Evolutionary conservation across 129 eudicot genomes (phyloP).

Genomic region (Smallanthus sonchifolius): DNA sequence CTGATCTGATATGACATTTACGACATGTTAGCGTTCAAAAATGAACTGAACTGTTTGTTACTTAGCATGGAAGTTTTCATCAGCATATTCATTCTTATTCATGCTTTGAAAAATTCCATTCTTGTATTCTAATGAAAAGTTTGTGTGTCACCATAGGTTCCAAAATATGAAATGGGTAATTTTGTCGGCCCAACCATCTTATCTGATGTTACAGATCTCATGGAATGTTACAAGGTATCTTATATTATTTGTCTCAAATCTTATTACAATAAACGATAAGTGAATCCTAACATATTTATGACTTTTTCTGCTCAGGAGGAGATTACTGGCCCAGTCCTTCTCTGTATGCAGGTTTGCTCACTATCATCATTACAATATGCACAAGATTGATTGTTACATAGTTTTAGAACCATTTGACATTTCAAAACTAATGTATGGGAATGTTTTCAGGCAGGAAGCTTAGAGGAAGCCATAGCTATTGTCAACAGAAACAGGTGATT

Average conservation of each 20-base stretch:
- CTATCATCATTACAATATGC: constrained; percentile 5
- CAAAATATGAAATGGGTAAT: constrained; percentile 72
- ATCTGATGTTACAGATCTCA: constrained; percentile 57
- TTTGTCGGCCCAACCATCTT: constrained; percentile 84
- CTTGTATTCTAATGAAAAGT: constrained; percentile 17
- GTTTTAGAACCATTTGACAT: constrained; percentile 2
- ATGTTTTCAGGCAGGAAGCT: constrained; percentile 71
- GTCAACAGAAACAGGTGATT: constrained; percentile 77
- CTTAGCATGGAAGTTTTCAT: not conserved
- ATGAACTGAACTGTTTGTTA: not conserved
- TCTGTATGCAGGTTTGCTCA: constrained; percentile 71
- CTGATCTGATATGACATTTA: too few species aligned
- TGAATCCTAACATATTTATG: constrained; percentile 21
- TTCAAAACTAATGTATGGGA: constrained; percentile 1
- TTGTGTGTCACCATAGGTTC: constrained; percentile 40
- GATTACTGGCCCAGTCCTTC: constrained; percentile 76
- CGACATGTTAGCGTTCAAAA: not conserved
- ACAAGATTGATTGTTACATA: constrained; percentile 10
- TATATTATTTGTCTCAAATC: not conserved
- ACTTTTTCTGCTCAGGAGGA: constrained; percentile 54
- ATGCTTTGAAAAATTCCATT: not conserved
- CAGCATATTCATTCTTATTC: not conserved
- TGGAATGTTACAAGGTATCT: constrained; percentile 75
- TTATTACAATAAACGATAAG: not conserved
- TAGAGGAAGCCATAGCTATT: constrained; percentile 87